Percentiles rank a stretch among this genome's conserved stretches.
Evolutionary conservation across 495 filamentous ascomycete genomes (phyloP).

Genomic region (Cryomyces antarcticus): DNA sequence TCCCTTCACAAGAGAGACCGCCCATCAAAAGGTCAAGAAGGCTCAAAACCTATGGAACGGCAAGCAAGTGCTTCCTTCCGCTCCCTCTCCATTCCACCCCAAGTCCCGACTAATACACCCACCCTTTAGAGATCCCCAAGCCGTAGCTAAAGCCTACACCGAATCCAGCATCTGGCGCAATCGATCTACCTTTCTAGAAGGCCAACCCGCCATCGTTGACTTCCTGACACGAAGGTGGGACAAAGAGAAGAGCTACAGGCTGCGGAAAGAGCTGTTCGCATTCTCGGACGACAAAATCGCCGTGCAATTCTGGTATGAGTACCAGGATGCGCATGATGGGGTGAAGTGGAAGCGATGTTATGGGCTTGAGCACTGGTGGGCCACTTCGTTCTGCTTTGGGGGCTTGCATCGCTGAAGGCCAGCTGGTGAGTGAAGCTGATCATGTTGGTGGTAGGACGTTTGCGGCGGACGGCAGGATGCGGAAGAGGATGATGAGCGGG

Average conservation of each 20-base stretch:
- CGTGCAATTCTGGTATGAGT: constrained; percentile 91
- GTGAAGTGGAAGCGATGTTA: constrained; percentile 80
- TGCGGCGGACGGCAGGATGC: constrained; percentile 57
- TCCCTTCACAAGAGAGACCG: constrained; percentile 63
- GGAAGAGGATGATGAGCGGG: constrained; percentile 80
- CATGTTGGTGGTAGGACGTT: constrained; percentile 30
- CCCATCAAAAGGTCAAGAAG: constrained; percentile 60
- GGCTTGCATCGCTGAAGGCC: no score
- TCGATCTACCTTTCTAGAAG: constrained; percentile 46
- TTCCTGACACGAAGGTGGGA: constrained; percentile 67
- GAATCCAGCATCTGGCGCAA: constrained; percentile 68
- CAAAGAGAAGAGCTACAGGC: constrained; percentile 47
- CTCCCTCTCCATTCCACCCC: not conserved
- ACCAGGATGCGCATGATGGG: constrained; percentile 40
- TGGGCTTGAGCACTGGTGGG: constrained; percentile 66
- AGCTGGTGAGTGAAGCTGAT: no score
- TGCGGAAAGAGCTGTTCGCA: constrained; percentile 78
- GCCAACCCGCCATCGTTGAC: constrained; percentile 43
- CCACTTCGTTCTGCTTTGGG: no score
- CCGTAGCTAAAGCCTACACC: constrained; percentile 56
- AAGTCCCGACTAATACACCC: not conserved
- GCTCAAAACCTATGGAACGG: constrained; percentile 80
- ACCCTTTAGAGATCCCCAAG: constrained; percentile 32
- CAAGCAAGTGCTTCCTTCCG: constrained; percentile 24
- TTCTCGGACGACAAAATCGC: constrained; percentile 55